These are phyloP conservation scores for Suhomyces taliae DNA, from an alignment of 1,139 yeast genomes.

Conservation along the genomic window DNA sequence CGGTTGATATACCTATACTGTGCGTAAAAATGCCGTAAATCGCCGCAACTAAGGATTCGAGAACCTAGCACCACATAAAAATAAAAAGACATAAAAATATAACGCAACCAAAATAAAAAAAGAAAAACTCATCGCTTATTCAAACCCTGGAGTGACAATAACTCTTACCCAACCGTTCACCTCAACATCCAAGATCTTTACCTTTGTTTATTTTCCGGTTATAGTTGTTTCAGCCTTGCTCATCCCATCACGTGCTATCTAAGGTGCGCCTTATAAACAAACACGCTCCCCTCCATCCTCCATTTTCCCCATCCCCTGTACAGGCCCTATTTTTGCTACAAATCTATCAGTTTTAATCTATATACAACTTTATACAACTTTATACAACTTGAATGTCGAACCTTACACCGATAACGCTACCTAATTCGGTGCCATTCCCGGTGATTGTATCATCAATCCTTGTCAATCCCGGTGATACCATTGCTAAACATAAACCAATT, in stretches of 20 bases:
- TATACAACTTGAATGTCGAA: constrained; percentile 25
- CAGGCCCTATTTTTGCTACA: neutral
- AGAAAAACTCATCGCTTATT: no score
- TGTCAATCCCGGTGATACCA: constrained; percentile 44
- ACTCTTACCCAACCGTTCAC: no score
- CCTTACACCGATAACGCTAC: constrained; percentile 41
- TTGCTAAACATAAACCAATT: constrained; percentile 55
- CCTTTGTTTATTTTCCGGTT: no score
- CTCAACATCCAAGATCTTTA: no score
- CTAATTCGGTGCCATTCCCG: constrained; percentile 66
- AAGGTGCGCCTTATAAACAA: neutral
- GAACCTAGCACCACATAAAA: no score
- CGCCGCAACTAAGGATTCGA: no score
- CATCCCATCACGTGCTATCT: neutral
- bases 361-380: neutral
- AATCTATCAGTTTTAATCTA: neutral
- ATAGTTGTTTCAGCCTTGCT: no score
- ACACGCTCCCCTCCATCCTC: neutral
- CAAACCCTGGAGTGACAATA: no score
- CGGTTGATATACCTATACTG: no score
- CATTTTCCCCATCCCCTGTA: neutral
- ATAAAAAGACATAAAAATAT: no score
- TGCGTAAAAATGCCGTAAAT: no score
- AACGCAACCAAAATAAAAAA: no score
- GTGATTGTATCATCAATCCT: constrained; percentile 59